A percentile compares a stretch with the other conserved stretches of the same genome.
phyloP scores from a whole-genome alignment of 345 rosid species.

The Xanthoceras sorbifolium region DNA sequence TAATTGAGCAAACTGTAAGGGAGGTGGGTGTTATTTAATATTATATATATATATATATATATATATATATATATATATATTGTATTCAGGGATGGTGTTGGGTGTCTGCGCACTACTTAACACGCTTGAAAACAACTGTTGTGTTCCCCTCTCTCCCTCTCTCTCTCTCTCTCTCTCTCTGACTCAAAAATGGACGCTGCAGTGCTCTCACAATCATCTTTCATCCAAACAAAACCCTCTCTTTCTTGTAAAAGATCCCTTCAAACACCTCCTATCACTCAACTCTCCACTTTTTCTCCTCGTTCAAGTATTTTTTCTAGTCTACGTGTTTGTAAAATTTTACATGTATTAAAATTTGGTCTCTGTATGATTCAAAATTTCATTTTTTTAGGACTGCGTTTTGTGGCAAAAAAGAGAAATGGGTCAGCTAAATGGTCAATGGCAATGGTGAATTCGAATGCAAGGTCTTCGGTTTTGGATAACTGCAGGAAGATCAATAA shows the following conservation, averaged over 20 bases:
- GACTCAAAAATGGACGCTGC: slow-evolving; percentile 38
- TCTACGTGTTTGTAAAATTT: not conserved
- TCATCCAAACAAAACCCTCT: slow-evolving; percentile 31
- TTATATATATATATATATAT: no score
- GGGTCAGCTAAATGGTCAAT: slow-evolving; percentile 48
- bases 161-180: not conserved
- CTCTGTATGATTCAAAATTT: not conserved
- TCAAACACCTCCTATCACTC: slow-evolving; percentile 21
- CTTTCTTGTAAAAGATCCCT: slow-evolving; percentile 17
- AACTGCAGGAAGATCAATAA: slow-evolving; percentile 26
- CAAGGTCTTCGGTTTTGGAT: slow-evolving; percentile 33
- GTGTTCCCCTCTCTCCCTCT: no score
- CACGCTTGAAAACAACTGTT: no score
- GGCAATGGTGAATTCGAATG: slow-evolving; percentile 36
- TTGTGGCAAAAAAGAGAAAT: slow-evolving; percentile 38
- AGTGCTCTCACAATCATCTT: slow-evolving; percentile 26
- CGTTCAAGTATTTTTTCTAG: slow-evolving; percentile 27
- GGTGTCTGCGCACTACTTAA: no score
- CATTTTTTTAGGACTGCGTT: slow-evolving; percentile 37
- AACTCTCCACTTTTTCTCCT: slow-evolving; percentile 6
- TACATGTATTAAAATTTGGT: not conserved
- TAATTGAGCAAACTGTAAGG: no score
- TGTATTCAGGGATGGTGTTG: no score
- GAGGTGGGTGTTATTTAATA: no score
- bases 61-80: no score